Evolutionary conservation across 2,329 filamentous ascomycete species (phyloP), one percentile per base, ranked within the genome.

Genomic region (Emergomyces pasteurianus): DNA sequence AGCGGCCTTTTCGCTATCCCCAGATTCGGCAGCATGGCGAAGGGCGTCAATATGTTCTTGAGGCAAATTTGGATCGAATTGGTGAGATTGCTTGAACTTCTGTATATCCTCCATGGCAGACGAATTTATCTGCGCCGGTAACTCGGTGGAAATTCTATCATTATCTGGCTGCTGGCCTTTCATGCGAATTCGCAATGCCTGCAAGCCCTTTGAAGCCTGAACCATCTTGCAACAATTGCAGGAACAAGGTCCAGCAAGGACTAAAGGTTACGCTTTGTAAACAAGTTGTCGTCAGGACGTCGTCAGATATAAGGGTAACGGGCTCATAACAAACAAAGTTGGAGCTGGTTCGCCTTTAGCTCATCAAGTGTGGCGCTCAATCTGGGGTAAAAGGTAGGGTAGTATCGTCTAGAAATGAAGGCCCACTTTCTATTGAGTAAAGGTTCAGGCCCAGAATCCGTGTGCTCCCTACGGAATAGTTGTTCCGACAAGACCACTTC

Each of bases 11-110:
- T 85, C 82, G 62, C 77, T 75, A 70, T 84, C 82, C 60, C 79
- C 78, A 10, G 77, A 77, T 60, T 78, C 75, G 60, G 82, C 76
- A 43, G 79, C 81, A 50, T 79, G 75, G 62, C 85, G 80, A 65
- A 85, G 78, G 70, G 82, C 79, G 67, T 81, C 81, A 59, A 84
- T 72, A 63, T 84, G 80, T 63, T 83, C 81, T 61, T 83, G 75
- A 26, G 82, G 80, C 64, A 86, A 70, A 66, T 86, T 85, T 46
- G 83, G 82, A 65, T 86, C 83, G 67, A 82, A 78, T n/a, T 54
- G 61, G 26, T 60, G 58, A 14, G 61, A 56, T 18, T 60, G 56
- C n/a, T 26, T 21, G 36, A 60, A 38, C 34, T 60, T 62, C 31
- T 58, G 56, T 14, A 60, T 23, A 21, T 62, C 58, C 1, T 58